Evolutionary conservation across 768 basidiomycete genomes (phyloP), one percentile per base, ranked within the genome.

Genomic region (Serendipita vermifera): DNA sequence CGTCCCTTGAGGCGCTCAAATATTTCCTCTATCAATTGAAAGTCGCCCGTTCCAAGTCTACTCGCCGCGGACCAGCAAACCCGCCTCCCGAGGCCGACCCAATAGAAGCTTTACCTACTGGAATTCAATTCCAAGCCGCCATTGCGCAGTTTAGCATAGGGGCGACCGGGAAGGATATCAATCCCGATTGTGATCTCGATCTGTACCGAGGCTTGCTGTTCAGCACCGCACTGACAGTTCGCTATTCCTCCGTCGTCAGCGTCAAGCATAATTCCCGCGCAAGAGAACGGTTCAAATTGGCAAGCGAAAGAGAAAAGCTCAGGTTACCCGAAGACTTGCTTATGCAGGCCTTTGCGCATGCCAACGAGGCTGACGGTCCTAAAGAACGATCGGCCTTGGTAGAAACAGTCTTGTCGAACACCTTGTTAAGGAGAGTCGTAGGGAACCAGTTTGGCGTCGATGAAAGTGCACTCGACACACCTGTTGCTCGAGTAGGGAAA

Each of bases 111-210:
- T 67, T 85, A 20, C 79, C 81, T 2, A 65, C 71, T 9, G 86
- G 87, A 1, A 60, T 83, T 29, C 71, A 75, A 4, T 62, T 75
- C 22, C 77, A 81, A 27, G 20, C 83, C 32, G 75, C 85, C 0
- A 60, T 92, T 39, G 77, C 74, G 1, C 77, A 77, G 33, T 70
- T 85, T 41, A 78, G 82, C 26, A 63, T 86, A 7, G 80, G 87
- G 57, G 64, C 90, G 53, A 85, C 87, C 5, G 79, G 83, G n/a
- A 77, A 77, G 33, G 92, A 94, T 65, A 74, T 91, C 55, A 88
- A 88, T 59, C 87, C 87, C 0, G 68, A 73, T 0, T 84, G 84
- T 55, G 75, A 76, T 35, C 67, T 77, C 55, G 79, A 79, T 40
- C 71, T 87, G 11, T 82, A 79, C 2, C 77, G 87, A 27, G 89